phyloP scores from a whole-genome alignment of 1,139 yeast genomes.

The Diutina neorugosa region DNA sequence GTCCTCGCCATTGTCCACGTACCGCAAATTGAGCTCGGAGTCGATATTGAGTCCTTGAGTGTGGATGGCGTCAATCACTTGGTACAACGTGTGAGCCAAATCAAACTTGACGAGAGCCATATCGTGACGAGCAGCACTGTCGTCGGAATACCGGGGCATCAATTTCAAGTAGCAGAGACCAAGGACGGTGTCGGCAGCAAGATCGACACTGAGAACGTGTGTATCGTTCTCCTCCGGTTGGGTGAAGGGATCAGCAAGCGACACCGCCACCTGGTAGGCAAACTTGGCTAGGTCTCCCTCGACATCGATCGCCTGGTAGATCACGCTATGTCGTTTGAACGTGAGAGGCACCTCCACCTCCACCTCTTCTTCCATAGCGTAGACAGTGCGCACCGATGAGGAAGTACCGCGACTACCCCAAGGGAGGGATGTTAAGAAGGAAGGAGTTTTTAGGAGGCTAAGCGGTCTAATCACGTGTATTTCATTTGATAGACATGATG shows the following conservation, averaged over 20 bases:
- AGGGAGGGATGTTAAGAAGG: too few species aligned
- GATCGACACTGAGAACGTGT: conserved; percentile 39
- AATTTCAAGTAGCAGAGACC: conserved; percentile 19
- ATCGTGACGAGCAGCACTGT: neutral
- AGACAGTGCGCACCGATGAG: neutral
- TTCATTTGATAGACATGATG: too few species aligned
- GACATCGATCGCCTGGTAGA: conserved; percentile 9
- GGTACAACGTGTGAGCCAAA: neutral
- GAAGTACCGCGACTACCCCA: neutral
- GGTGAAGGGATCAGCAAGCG: conserved; percentile 52
- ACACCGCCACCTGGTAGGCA: conserved; percentile 22
- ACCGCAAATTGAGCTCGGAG: neutral
- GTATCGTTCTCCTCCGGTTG: conserved; percentile 55
- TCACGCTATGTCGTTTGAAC: neutral
- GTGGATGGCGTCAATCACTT: neutral
- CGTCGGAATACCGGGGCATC: neutral
- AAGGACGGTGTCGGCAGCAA: conserved; percentile 38
- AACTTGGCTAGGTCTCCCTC: conserved; percentile 11
- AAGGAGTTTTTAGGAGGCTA: too few species aligned
- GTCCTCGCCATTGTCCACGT: conserved; percentile 1
- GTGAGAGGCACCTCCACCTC: conserved; percentile 1
- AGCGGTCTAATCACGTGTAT: too few species aligned
- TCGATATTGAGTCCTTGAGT: neutral
- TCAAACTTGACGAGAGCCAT: conserved; percentile 1
- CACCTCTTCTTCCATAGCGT: neutral